Percentiles rank a stretch among this genome's conserved stretches.
phyloP scores from a whole-genome alignment of 2,329 filamentous ascomycete genomes.

The Sporothrix pseudoabietina region DNA sequence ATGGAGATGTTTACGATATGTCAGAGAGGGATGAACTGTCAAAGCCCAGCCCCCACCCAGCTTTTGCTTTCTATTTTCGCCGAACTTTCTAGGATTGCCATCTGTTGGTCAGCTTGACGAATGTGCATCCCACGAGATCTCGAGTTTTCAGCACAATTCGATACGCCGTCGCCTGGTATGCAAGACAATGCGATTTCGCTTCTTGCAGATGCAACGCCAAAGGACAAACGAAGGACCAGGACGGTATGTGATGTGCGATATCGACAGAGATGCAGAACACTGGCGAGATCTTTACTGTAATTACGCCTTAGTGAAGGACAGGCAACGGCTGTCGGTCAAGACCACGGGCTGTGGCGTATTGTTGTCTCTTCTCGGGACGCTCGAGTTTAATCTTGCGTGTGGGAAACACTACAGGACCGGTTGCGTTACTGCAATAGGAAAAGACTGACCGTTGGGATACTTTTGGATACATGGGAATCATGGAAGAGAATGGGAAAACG shows the following conservation, averaged over 20 bases:
- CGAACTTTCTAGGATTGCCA: not conserved
- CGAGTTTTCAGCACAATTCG: not conserved
- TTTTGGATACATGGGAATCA: not conserved
- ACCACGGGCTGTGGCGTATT: not conserved
- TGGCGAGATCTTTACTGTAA: not conserved
- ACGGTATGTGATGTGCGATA: slow-evolving; percentile 5
- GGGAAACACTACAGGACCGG: not conserved
- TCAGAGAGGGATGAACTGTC: not conserved
- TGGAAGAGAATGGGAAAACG: not conserved
- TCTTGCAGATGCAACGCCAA: slow-evolving; percentile 11
- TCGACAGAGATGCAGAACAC: not conserved
- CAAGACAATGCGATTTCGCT: slow-evolving; percentile 22
- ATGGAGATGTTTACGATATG: slow-evolving; percentile 2
- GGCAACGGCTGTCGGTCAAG: slow-evolving; percentile 12
- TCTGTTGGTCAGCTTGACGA: not conserved
- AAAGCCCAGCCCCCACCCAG: not conserved
- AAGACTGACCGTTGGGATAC: not conserved
- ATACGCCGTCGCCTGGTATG: not conserved
- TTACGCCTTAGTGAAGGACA: not conserved
- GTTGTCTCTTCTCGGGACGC: not conserved
- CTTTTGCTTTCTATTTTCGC: not conserved
- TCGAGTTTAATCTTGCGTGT: not conserved
- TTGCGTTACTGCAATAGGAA: slow-evolving; percentile 5
- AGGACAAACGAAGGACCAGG: not conserved
- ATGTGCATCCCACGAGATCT: not conserved